Conservation (phyloP, 2,329 filamentous ascomycete species). For the Tolypocladium cylindrosporum region DNA sequence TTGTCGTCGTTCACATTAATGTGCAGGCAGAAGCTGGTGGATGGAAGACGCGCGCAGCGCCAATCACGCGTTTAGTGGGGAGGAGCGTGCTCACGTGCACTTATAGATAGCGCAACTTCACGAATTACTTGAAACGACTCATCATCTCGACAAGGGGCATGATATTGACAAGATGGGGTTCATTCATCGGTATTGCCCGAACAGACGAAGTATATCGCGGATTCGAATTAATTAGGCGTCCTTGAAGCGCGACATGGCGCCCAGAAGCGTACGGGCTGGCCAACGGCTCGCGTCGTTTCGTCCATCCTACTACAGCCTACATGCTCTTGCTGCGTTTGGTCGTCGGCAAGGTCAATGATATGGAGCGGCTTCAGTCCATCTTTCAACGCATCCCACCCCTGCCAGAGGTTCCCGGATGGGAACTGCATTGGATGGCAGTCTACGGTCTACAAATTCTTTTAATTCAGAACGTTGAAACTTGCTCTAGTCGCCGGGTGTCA, state of each 20-base stretch:
- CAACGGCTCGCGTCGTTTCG: neutral
- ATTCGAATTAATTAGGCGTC: neutral
- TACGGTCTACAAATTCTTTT: too few relatives aligned
- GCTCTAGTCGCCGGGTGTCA: too few relatives aligned
- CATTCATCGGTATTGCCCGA: neutral
- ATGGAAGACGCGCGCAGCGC: neutral
- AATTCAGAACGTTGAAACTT: too few relatives aligned
- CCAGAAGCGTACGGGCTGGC: neutral
- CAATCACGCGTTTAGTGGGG: neutral
- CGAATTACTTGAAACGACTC: neutral
- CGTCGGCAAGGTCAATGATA: too few relatives aligned
- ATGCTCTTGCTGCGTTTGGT: too few relatives aligned
- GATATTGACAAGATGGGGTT: too few relatives aligned
- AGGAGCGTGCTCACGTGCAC: conserved; percentile 1
- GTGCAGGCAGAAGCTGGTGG: neutral
- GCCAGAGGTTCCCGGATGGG: too few relatives aligned
- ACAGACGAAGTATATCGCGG: neutral
- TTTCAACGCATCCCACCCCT: too few relatives aligned
- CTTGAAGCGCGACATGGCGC: neutral
- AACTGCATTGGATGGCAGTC: too few relatives aligned
- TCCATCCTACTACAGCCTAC: neutral
- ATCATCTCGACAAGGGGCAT: neutral
- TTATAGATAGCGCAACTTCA: neutral
- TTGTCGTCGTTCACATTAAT: neutral
- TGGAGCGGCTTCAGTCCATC: too few relatives aligned